Evolutionary conservation across 495 filamentous ascomycete genomes (phyloP).

Genomic region (Penicillium fimorum): DNA sequence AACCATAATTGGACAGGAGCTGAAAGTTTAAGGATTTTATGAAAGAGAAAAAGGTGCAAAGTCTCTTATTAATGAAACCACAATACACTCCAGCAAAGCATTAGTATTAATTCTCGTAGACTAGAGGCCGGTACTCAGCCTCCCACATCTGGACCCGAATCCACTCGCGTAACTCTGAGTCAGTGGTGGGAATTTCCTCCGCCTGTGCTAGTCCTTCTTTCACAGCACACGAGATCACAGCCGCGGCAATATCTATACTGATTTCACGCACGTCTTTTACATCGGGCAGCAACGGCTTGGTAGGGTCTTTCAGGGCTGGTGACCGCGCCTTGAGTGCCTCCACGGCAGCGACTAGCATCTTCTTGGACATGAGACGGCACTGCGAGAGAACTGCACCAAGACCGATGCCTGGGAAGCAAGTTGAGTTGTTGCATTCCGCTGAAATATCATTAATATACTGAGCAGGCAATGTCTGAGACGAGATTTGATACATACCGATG

Average conservation of each 20-base stretch:
- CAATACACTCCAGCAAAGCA: not conserved
- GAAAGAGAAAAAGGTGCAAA: not conserved
- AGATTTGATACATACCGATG: conserved; percentile 45
- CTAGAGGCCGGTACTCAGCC: conserved; percentile 65
- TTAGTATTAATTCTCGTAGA: not conserved
- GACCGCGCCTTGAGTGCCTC: conserved; percentile 68
- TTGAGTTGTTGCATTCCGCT: conserved; percentile 90
- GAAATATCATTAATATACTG: conserved; percentile 2
- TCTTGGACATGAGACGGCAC: conserved; percentile 61
- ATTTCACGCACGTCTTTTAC: conserved; percentile 72
- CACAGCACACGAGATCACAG: conserved; percentile 71
- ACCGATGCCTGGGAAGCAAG: conserved; percentile 83
- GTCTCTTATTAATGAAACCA: not conserved
- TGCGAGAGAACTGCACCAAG: conserved; percentile 73
- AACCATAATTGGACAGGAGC: not conserved
- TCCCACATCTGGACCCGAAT: conserved; percentile 91
- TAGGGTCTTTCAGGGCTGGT: conserved; percentile 61
- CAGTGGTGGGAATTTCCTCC: conserved; percentile 42
- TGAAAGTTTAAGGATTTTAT: not conserved
- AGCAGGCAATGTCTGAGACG: not conserved
- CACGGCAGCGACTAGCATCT: conserved; percentile 79
- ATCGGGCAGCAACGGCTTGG: conserved; percentile 67
- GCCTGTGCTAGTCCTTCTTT: conserved; percentile 63
- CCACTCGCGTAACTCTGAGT: conserved; percentile 70
- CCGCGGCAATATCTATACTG: conserved; percentile 73